Evolutionary conservation across 805 yeast species (phyloP).

Genomic region (Metschnikowia henanensis): DNA sequence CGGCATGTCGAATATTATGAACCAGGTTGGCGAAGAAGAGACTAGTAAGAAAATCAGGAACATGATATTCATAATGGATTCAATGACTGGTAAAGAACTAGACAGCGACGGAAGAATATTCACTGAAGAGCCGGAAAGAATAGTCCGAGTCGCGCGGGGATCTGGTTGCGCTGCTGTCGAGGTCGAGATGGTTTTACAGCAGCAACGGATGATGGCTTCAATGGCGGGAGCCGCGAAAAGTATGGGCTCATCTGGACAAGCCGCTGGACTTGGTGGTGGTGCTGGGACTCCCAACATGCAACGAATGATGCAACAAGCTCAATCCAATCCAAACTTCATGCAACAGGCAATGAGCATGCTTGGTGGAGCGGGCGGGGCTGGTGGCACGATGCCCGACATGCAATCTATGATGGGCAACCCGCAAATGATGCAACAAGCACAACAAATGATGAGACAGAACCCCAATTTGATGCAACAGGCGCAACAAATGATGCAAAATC

Average conservation of each 20-base stretch:
- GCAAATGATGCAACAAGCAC: conserved; percentile 47
- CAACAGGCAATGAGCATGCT: conserved; percentile 66
- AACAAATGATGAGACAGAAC: conserved; percentile 46
- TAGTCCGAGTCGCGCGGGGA: conserved; percentile 90
- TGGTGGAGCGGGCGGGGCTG: conserved; percentile 46
- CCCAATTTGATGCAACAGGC: conserved; percentile 48
- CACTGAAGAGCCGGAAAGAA: conserved; percentile 77
- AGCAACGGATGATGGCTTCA: conserved; percentile 90
- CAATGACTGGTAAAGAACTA: conserved; percentile 91
- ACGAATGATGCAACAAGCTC: conserved; percentile 55
- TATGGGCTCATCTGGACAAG: conserved; percentile 46
- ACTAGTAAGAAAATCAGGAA: conserved; percentile 79
- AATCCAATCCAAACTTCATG: conserved; percentile 51
- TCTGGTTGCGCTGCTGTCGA: conserved; percentile 91
- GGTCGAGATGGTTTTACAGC: conserved; percentile 88
- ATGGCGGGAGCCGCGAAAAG: conserved; percentile 76
- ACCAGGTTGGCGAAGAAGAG: conserved; percentile 89
- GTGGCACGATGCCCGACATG: conserved; percentile 40
- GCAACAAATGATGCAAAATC: conserved; percentile 47
- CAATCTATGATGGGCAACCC: conserved; percentile 52
- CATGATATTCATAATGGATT: conserved; percentile 91
- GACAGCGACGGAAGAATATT: conserved; percentile 87
- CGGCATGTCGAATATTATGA: conserved; percentile 80
- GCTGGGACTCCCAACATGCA: conserved; percentile 47
- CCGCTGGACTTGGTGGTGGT: conserved; percentile 23